Percentiles rank a stretch among this genome's conserved stretches.
These are phyloP conservation scores for Microbotryomycetes sp. DNA, from an alignment of 1,284 basidiomycete species.

Conservation along the genomic window DNA sequence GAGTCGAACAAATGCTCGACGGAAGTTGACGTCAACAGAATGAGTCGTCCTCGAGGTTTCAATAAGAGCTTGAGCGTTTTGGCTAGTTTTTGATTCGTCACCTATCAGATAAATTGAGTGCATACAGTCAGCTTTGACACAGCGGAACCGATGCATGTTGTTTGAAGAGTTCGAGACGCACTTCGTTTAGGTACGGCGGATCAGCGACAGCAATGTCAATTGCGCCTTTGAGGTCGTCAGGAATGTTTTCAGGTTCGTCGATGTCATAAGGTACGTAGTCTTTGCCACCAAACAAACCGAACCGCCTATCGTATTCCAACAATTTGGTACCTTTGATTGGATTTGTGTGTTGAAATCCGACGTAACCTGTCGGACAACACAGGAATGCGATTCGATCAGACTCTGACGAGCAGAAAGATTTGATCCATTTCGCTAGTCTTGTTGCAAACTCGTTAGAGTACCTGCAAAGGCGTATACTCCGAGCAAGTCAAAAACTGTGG, in stretches of 20 bases:
- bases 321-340: constrained; percentile 27
- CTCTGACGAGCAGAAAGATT: constrained; percentile 19
- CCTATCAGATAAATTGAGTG: constrained; percentile 5
- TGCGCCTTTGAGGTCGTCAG: constrained; percentile 28
- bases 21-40: constrained; percentile 37
- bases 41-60: constrained; percentile 30
- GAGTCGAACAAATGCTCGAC: constrained; percentile 16
- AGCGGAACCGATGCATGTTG: not conserved
- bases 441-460: constrained; percentile 37
- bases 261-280: constrained; percentile 41
- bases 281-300: constrained; percentile 34
- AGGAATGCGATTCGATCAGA: constrained; percentile 38
- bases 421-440: constrained; percentile 29
- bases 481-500: not conserved
- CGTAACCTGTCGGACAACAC: constrained; percentile 42
- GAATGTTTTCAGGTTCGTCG: constrained; percentile 36
- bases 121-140: not conserved
- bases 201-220: constrained; percentile 40
- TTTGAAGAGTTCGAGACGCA: constrained; percentile 11
- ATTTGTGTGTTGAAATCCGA: constrained; percentile 40
- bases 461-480: constrained; percentile 14
- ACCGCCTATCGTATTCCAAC: constrained; percentile 39
- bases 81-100: constrained; percentile 35
- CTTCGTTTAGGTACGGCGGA: constrained; percentile 41
- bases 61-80: constrained; percentile 30